These are phyloP conservation scores for Salvia hispanica DNA, from an alignment of 257 asterid species.

Conservation along the genomic window DNA sequence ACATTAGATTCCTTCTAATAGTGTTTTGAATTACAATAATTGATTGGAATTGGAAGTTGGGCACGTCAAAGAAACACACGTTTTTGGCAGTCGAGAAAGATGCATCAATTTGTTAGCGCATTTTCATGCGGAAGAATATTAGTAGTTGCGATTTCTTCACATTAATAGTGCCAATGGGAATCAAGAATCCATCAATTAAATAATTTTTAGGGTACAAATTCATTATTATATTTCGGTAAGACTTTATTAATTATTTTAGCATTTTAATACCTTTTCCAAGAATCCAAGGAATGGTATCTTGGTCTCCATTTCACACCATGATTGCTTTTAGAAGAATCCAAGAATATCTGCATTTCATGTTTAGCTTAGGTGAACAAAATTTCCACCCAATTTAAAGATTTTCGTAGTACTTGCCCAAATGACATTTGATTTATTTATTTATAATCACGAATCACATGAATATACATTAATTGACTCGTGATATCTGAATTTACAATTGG, in stretches of 20 bases:
- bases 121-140: slow-evolving; percentile 22
- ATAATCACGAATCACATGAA: too few species aligned
- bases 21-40: slow-evolving; percentile 5
- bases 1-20: slow-evolving; percentile 34
- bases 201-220: not conserved
- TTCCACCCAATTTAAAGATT: not conserved
- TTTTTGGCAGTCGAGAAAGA: slow-evolving; percentile 13
- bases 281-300: slow-evolving; percentile 35
- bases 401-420: not conserved
- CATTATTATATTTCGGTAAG: not conserved
- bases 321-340: slow-evolving; percentile 21
- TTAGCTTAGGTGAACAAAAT: not conserved
- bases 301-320: slow-evolving; percentile 3
- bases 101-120: not conserved
- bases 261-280: slow-evolving; percentile 1
- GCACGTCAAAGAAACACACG: slow-evolving; percentile 26
- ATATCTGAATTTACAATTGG: not conserved
- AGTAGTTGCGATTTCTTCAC: not conserved
- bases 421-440: not conserved
- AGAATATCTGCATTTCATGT: not conserved
- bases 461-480: too few species aligned
- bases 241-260: not conserved
- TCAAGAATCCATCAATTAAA: slow-evolving; percentile 22
- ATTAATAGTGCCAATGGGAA: slow-evolving; percentile 4
- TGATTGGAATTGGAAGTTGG: slow-evolving; percentile 24